These are phyloP conservation scores for Dovyalis caffra DNA, from an alignment of 345 rosid species.

Conservation along the genomic window DNA sequence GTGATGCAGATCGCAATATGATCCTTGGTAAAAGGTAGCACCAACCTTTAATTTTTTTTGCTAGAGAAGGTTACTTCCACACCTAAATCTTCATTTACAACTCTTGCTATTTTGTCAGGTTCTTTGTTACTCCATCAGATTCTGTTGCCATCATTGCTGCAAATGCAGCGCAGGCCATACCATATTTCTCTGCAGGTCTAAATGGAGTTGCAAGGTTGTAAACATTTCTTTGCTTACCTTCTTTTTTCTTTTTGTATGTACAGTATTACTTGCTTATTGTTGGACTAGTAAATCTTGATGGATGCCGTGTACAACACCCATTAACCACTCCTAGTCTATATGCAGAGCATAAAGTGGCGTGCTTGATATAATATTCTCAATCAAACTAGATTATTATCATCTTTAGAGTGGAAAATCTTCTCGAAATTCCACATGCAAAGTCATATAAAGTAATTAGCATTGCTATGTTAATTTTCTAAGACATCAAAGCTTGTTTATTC, in stretches of 20 bases:
- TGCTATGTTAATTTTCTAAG: not conserved
- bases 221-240: constrained; percentile 12
- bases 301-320: not conserved
- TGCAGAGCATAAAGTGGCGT: not conserved
- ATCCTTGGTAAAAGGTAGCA: constrained; percentile 92
- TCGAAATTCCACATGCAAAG: not conserved
- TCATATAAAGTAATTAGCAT: not conserved
- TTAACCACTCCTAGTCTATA: not conserved
- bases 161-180: constrained; percentile 86
- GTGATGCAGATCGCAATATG: constrained; percentile 99
- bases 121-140: constrained; percentile 99
- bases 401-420: not conserved
- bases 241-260: not conserved
- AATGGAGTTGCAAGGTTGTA: constrained; percentile 97
- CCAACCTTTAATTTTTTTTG: not conserved
- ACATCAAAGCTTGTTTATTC: not conserved
- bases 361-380: not conserved
- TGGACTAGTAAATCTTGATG: not conserved
- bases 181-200: constrained; percentile 88
- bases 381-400: too few relatives aligned
- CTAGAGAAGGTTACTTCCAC: not conserved
- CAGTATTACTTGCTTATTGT: not conserved
- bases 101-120: constrained; percentile 44
- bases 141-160: constrained; percentile 99
- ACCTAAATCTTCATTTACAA: constrained; percentile 7